A percentile compares a stretch with the other conserved stretches of the same genome.
phyloP scores from a whole-genome alignment of 1,139 yeast species.

The Hemisphaericaspora xylofermentans region DNA sequence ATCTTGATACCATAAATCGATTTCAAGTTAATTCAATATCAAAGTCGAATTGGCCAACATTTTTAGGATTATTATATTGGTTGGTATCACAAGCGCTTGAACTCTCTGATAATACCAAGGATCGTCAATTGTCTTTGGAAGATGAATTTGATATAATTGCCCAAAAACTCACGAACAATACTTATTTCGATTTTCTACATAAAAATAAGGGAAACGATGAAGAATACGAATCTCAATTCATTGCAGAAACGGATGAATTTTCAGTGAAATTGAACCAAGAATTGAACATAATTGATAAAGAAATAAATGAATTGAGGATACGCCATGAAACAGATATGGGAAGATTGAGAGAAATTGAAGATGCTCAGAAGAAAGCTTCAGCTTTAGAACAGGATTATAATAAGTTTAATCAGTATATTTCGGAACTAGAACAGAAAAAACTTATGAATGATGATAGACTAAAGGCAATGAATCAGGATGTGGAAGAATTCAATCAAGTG shows the following conservation, averaged over 20 bases:
- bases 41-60: conserved; percentile 85
- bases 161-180: conserved; percentile 61
- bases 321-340: conserved; percentile 15
- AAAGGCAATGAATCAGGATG: conserved; percentile 19
- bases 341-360: conserved; percentile 20
- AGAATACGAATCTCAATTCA: conserved; percentile 42
- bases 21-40: conserved; percentile 91
- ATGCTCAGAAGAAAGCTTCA: conserved; percentile 54
- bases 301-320: conserved; percentile 24
- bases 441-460: conserved; percentile 6
- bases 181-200: conserved; percentile 67
- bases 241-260: conserved; percentile 20
- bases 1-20: conserved; percentile 73
- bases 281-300: conserved; percentile 26
- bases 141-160: conserved; percentile 58
- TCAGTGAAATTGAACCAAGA: conserved; percentile 36
- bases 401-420: conserved; percentile 68
- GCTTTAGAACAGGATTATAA: conserved; percentile 72
- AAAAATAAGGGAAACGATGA: conserved; percentile 62
- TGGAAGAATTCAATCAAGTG: conserved; percentile 33
- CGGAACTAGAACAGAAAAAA: conserved; percentile 7
- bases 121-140: conserved; percentile 17
- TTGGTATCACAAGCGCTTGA: conserved; percentile 54
- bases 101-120: conserved; percentile 20
- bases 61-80: conserved; percentile 83